A percentile compares a stretch with the other conserved stretches of the same genome.
phyloP scores from a whole-genome alignment of 73 alveolate species.

The Paramecium sexaurelia region DNA sequence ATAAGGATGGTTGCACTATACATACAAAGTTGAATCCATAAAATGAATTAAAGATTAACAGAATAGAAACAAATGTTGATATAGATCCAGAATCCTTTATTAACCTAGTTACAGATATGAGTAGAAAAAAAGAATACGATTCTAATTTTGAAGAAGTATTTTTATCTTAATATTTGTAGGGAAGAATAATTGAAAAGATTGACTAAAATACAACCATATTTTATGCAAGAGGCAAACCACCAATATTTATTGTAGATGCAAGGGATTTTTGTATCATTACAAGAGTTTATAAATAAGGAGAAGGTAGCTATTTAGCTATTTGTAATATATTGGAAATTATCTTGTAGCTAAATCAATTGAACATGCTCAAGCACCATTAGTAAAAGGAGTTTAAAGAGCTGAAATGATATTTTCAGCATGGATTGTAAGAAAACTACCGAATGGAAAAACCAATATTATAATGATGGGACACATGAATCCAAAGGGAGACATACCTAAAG shows the following conservation, averaged over 20 bases:
- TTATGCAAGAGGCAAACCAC: constrained; percentile 38
- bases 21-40: constrained; percentile 1
- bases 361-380: background rate
- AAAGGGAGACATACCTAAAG: background rate
- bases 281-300: background rate
- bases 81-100: background rate
- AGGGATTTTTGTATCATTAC: background rate
- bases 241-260: background rate
- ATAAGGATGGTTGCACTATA: background rate
- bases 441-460: background rate
- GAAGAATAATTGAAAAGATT: background rate
- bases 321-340: background rate
- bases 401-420: constrained; percentile 4
- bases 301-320: background rate
- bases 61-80: background rate
- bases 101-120: background rate
- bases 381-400: background rate
- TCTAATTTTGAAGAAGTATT: background rate
- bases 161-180: background rate
- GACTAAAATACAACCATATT: background rate
- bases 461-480: background rate
- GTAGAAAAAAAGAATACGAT: background rate
- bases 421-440: background rate
- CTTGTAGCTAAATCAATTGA: background rate
- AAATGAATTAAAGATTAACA: constrained; percentile 2